Evolutionary conservation across 148 eudicot genomes (phyloP).

Genomic region (Chenopodium formosanum): DNA sequence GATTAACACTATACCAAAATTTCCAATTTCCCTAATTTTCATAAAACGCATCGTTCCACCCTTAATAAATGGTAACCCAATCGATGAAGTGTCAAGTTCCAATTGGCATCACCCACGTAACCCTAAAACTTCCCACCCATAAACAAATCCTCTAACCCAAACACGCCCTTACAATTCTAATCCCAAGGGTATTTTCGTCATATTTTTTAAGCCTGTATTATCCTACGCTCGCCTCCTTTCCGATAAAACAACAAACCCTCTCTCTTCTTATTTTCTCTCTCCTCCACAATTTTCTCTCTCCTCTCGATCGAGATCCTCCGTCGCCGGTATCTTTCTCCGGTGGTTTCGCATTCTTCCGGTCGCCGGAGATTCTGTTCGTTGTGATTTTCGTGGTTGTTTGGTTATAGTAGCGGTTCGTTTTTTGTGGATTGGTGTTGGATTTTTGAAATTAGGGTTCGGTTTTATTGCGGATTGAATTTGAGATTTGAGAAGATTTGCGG

Average conservation of each 20-base stretch:
- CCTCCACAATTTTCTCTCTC: slow-evolving; percentile 7
- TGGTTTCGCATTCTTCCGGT: background rate
- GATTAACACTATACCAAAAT: too few species aligned
- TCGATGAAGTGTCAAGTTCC: background rate
- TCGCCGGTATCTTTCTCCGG: slow-evolving; percentile 15
- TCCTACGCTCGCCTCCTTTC: slow-evolving; percentile 28
- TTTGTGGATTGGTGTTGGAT: background rate
- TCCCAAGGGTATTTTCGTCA: slow-evolving; percentile 22
- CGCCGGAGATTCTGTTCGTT: slow-evolving; percentile 18
- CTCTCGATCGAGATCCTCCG: slow-evolving; percentile 6
- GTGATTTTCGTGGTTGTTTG: background rate
- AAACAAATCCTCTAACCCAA: background rate
- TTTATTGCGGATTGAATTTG: background rate
- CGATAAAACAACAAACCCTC: slow-evolving; percentile 16
- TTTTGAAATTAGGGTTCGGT: slow-evolving; percentile 21
- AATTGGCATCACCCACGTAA: background rate
- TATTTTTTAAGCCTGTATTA: background rate
- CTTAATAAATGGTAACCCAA: too few species aligned
- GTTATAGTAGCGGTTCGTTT: background rate
- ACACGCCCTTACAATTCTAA: slow-evolving; percentile 7
- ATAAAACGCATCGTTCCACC: too few species aligned
- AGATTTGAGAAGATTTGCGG: background rate
- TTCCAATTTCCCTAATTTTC: too few species aligned
- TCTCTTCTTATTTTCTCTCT: background rate
- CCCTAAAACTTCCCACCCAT: slow-evolving; percentile 18